Conservation (phyloP, 768 basidiomycete genomes). For the Paxillus rubicundulus region DNA sequence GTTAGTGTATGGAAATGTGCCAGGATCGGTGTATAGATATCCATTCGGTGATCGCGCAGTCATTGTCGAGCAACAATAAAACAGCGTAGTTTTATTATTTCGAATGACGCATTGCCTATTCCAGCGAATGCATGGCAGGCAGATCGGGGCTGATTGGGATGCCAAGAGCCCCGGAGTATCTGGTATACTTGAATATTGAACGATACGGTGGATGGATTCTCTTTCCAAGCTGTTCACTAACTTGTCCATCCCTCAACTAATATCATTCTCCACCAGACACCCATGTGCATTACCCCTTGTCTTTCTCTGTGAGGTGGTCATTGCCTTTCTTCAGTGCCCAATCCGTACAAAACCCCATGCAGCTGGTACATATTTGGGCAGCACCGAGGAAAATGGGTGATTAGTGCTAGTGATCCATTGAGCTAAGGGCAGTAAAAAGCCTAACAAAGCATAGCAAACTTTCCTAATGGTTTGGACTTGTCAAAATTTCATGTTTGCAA, state of each 20-base stretch:
- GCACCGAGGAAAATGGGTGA: constrained; percentile 46
- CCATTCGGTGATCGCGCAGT: constrained; percentile 70
- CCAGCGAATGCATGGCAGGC: constrained; percentile 2
- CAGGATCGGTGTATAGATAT: constrained; percentile 71
- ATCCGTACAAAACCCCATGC: constrained; percentile 65
- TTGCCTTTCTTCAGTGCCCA: constrained; percentile 41
- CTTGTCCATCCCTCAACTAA: constrained; percentile 39
- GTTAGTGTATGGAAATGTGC: constrained; percentile 68
- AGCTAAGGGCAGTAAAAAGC: no score
- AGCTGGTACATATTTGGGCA: constrained; percentile 48
- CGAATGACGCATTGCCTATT: not conserved
- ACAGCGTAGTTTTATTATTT: constrained; percentile 4
- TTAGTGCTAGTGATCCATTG: constrained; percentile 15
- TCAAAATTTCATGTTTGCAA: no score
- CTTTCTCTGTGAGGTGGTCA: constrained; percentile 44
- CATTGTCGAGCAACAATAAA: constrained; percentile 42
- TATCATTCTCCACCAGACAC: constrained; percentile 62
- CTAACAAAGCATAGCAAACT: no score
- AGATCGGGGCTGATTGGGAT: constrained; percentile 40
- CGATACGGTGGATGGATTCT: constrained; percentile 32
- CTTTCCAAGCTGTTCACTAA: not conserved
- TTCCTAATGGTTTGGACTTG: no score
- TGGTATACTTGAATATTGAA: constrained; percentile 45
- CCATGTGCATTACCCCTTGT: constrained; percentile 53
- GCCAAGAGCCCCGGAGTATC: no score